Conservation (phyloP, 495 filamentous ascomycete species). For the Darksidea phi region DNA sequence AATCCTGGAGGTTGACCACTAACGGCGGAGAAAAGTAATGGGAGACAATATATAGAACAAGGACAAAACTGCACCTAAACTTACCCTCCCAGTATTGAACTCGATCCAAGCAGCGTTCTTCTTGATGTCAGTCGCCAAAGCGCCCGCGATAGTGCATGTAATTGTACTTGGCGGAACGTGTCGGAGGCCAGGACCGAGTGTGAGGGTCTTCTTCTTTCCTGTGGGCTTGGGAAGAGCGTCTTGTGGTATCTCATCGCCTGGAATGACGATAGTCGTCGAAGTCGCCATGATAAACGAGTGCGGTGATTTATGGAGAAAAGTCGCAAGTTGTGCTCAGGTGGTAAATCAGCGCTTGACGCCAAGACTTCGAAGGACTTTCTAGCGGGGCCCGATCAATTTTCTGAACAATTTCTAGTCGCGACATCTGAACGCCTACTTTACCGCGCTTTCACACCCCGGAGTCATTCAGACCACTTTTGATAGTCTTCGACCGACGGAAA, state of each 20-base stretch:
- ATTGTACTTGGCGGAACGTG: conserved; percentile 70
- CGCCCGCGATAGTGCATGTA: conserved; percentile 73
- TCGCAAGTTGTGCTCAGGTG: no score
- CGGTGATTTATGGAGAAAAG: neutral
- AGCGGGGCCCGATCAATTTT: conserved; percentile 14
- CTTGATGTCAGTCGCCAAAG: conserved; percentile 68
- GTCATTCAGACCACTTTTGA: conserved; percentile 9
- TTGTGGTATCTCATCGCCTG: conserved; percentile 71
- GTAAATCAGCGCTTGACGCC: conserved; percentile 1
- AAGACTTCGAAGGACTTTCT: conserved; percentile 11
- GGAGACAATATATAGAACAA: neutral
- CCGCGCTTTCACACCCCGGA: no score
- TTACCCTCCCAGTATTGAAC: conserved; percentile 62
- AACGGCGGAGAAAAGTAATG: neutral
- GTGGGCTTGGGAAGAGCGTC: conserved; percentile 59
- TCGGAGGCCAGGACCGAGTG: conserved; percentile 80
- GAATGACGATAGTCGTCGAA: conserved; percentile 63
- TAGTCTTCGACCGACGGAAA: conserved; percentile 16
- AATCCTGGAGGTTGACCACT: neutral
- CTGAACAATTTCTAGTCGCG: neutral
- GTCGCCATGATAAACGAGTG: conserved; percentile 17
- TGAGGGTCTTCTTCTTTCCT: conserved; percentile 65
- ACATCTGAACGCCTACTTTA: neutral
- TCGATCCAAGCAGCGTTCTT: conserved; percentile 83
- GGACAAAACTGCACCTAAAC: conserved; percentile 6